Conservation (phyloP, 2,329 filamentous ascomycete genomes). For the Pseudogymnoascus sp. region DNA sequence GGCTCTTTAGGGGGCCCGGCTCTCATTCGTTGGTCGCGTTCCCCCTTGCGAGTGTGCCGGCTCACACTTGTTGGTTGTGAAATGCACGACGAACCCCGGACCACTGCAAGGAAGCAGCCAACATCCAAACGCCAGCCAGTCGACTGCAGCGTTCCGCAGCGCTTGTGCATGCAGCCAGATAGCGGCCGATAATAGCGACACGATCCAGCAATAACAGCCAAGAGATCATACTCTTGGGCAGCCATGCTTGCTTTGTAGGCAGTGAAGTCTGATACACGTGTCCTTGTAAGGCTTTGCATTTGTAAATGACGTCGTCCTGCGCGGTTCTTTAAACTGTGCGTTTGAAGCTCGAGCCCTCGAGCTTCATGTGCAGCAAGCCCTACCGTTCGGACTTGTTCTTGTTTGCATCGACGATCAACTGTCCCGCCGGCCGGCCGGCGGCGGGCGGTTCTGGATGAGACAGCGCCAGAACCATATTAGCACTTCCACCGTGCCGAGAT, state of each 20-base stretch:
- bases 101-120: slow-evolving; percentile 1
- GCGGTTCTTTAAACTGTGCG: slow-evolving; percentile 1
- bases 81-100: not conserved
- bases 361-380: slow-evolving; percentile 7
- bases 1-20: not conserved
- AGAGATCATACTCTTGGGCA: slow-evolving; percentile 3
- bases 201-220: not conserved
- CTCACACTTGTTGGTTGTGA: slow-evolving; percentile 8
- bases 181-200: slow-evolving; percentile 1
- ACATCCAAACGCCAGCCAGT: slow-evolving; percentile 7
- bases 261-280: slow-evolving; percentile 6
- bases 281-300: slow-evolving; percentile 1
- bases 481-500: slow-evolving; percentile 3
- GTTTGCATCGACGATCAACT: slow-evolving; percentile 7
- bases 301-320: slow-evolving; percentile 1
- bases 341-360: slow-evolving; percentile 2
- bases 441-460: not conserved
- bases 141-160: not conserved
- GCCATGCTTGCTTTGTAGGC: not conserved
- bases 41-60: not conserved
- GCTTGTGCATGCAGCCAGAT: slow-evolving; percentile 6
- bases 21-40: slow-evolving; percentile 1
- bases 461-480: not conserved
- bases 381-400: slow-evolving; percentile 6
- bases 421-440: not conserved